These are phyloP conservation scores for Heterobasidion parviporum DNA, from an alignment of 1,284 basidiomycete species.

Conservation along the genomic window DNA sequence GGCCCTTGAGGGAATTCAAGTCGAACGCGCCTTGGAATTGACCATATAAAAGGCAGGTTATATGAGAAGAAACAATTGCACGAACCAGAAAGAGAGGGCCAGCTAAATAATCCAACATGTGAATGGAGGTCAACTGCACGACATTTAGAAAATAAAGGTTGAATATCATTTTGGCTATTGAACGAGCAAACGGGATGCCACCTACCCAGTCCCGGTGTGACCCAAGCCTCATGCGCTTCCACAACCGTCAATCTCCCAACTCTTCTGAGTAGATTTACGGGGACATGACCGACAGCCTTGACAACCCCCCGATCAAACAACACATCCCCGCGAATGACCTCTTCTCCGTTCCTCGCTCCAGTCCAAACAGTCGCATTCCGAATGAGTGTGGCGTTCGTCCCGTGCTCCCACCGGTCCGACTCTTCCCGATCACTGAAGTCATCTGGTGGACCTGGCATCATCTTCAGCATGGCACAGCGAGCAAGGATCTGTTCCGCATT, in stretches of 20 bases:
- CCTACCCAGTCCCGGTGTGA: conserved; percentile 27
- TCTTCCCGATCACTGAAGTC: conserved; percentile 31
- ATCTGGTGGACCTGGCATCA: conserved; percentile 27
- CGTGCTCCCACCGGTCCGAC: conserved; percentile 44
- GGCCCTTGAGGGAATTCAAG: conserved; percentile 26
- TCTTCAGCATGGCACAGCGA: conserved; percentile 16
- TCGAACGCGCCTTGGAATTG: conserved; percentile 23
- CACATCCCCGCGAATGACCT: conserved; percentile 26
- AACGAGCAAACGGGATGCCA: not conserved
- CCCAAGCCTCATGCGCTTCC: conserved; percentile 26
- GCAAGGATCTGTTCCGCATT: not conserved
- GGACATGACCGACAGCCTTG: conserved; percentile 19
- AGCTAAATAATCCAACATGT: conserved; percentile 14
- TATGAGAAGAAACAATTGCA: not conserved
- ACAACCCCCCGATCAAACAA: conserved; percentile 29
- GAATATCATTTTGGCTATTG: not conserved
- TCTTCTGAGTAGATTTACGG: conserved; percentile 5
- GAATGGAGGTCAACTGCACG: conserved; percentile 15
- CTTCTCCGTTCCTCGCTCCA: conserved; percentile 23
- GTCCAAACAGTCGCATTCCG: conserved; percentile 60
- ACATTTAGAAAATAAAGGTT: not conserved
- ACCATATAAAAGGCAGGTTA: not conserved
- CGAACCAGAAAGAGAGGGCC: not conserved
- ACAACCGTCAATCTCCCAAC: conserved; percentile 15
- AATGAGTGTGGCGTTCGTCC: conserved; percentile 38